A percentile compares a stretch with the other conserved stretches of the same genome.
Conservation (phyloP, 1,139 yeast genomes). For the Wickerhamomyces sp. region DNA sequence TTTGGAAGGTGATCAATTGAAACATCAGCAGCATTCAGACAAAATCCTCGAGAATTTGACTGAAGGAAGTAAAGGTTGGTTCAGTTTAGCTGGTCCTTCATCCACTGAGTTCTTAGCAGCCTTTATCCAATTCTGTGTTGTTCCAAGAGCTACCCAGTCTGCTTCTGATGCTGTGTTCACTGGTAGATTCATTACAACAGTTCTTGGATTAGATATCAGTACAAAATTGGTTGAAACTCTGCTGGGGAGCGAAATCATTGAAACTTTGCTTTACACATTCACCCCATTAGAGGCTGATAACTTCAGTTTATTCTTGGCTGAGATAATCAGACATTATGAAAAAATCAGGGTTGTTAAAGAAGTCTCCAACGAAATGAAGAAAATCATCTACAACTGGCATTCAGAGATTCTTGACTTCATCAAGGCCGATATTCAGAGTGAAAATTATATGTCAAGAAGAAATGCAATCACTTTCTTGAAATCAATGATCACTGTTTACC, state of each 20-base stretch:
- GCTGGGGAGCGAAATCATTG: slow-evolving; percentile 45
- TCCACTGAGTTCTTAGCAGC: slow-evolving; percentile 24
- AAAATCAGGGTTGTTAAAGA: slow-evolving; percentile 16
- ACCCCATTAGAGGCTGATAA: slow-evolving; percentile 81
- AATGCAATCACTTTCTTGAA: slow-evolving; percentile 78
- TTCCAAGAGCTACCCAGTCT: slow-evolving; percentile 77
- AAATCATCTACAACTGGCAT: slow-evolving; percentile 53
- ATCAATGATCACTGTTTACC: slow-evolving; percentile 60
- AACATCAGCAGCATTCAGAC: slow-evolving; percentile 34
- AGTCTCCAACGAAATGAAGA: slow-evolving; percentile 34
- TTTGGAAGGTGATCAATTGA: slow-evolving; percentile 23
- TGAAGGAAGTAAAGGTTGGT: slow-evolving; percentile 28
- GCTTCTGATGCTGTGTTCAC: slow-evolving; percentile 79
- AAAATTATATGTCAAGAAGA: slow-evolving; percentile 75
- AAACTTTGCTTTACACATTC: slow-evolving; percentile 60
- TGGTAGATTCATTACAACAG: slow-evolving; percentile 52
- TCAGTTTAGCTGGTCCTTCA: slow-evolving; percentile 14
- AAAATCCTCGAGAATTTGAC: slow-evolving; percentile 23
- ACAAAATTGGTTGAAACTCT: slow-evolving; percentile 44
- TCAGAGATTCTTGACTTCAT: slow-evolving; percentile 37
- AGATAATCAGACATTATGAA: slow-evolving; percentile 43
- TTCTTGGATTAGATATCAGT: slow-evolving; percentile 40
- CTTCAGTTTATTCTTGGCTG: slow-evolving; percentile 68
- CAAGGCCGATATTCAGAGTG: slow-evolving; percentile 46
- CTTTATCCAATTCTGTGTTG: slow-evolving; percentile 59